Base-by-base conservation (phyloP, 495 filamentous ascomycete species). In the Penicillium robsamsonii region DNA sequence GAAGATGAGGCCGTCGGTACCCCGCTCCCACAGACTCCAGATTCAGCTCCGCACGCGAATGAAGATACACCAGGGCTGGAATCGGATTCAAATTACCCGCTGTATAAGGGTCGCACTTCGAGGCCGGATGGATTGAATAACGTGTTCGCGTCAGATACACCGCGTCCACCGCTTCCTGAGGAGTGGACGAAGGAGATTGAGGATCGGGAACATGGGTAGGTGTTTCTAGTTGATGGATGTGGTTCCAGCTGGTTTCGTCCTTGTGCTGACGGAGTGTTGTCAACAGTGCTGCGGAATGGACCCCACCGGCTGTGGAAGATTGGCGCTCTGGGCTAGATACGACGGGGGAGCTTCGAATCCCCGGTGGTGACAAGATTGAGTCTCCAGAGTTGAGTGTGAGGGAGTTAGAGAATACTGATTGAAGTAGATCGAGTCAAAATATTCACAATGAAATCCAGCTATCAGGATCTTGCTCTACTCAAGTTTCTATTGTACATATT, bases 121-220 rank as follows among this genome's bases (percentile, higher is more conserved):
- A 7, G 50, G 25, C 50, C 42, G 2, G 25, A 33, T 25, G 33
- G 29, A 0, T 24, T 38, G 24, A 30, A 52, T 41, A n/a, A 33
- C 1, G 47, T 2, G 15, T 25, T 20, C 11, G 25, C 24, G 38
- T 30, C 33, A 17, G 47, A 50, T 20, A 25, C 35, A 9, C 35
- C 17, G 9, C 50, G 50, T 29, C 50, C 50, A 27, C 50, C 37
- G 12, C 50, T 52, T 30, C 50, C 50, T 7, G 50, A 42, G 35
- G 38, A 5, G 25, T 52, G 50, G 50, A 52, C 50, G 12, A 40
- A 31, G 27, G 50, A 52, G 4, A 8, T 11, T 15, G 50, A 52
- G 37, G 50, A 33, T 5, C 50, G 4, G n/a, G 25, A 52, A 6
- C 15, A 29, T 17, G 50, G 24, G 50, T 52, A 43, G 22, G 50